These are phyloP conservation scores for Mucuna pruriens DNA, from an alignment of 306 rosid genomes.

Conservation along the genomic window DNA sequence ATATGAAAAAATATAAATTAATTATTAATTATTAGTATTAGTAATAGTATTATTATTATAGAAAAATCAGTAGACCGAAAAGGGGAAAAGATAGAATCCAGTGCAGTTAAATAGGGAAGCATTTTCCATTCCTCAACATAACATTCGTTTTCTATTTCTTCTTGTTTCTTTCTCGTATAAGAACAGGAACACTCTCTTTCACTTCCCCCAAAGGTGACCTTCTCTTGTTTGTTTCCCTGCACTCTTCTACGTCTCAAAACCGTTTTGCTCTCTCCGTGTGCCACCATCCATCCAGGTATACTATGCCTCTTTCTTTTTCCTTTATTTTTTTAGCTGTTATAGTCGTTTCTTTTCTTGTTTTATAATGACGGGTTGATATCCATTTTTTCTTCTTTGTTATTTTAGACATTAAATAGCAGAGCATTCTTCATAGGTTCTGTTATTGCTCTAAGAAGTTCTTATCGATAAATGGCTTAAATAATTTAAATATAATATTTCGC, in stretches of 20 bases:
- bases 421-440: background rate
- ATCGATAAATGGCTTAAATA: no score
- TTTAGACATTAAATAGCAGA: background rate
- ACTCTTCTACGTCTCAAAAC: background rate
- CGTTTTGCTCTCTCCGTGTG: background rate
- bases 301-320: background rate
- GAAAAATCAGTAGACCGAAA: background rate
- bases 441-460: no score
- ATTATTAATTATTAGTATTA: no score
- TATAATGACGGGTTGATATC: background rate
- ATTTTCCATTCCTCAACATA: background rate
- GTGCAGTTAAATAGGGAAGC: conserved; percentile 41
- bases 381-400: background rate
- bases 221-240: background rate
- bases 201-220: background rate
- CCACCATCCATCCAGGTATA: background rate
- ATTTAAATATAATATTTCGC: no score
- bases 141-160: background rate
- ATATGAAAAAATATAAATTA: no score
- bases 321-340: background rate
- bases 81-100: background rate
- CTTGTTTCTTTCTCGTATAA: background rate
- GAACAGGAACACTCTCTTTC: background rate
- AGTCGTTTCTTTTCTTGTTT: background rate
- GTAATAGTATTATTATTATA: background rate